A percentile compares a stretch with the other conserved stretches of the same genome.
These are phyloP conservation scores for Pyrenochaeta sp. DNA, from an alignment of 2,329 filamentous ascomycete genomes.

Conservation along the genomic window DNA sequence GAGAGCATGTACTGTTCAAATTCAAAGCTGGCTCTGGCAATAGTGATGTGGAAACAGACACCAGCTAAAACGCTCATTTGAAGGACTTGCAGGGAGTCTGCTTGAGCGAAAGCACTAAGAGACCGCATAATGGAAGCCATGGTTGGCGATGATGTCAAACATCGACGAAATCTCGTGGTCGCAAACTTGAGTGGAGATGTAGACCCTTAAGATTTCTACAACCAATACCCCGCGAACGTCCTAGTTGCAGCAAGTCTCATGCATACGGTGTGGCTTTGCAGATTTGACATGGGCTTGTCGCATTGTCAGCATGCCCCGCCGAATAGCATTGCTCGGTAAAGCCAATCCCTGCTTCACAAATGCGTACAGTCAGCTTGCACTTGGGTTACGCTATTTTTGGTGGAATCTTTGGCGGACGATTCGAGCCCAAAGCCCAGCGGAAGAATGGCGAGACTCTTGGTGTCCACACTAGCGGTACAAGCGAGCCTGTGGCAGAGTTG, in stretches of 20 bases:
- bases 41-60: neutral
- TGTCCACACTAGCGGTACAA: no score
- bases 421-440: no score
- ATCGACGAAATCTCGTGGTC: neutral
- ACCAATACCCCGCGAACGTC: no score
- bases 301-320: neutral
- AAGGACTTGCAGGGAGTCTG: neutral
- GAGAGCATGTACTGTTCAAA: slow-evolving; percentile 1
- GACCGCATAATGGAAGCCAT: neutral
- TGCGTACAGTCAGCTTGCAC: neutral
- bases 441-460: no score
- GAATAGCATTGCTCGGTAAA: neutral
- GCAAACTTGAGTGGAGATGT: neutral
- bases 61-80: neutral
- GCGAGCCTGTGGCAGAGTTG: no score
- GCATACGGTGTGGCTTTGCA: no score
- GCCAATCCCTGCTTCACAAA: neutral
- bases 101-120: neutral
- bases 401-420: no score
- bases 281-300: no score
- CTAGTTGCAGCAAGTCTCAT: no score
- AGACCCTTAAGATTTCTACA: neutral
- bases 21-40: neutral
- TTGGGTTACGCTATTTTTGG: neutral
- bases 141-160: neutral